Evolutionary conservation across 2,329 filamentous ascomycete genomes (phyloP).

Genomic region (Periconia digitata): DNA sequence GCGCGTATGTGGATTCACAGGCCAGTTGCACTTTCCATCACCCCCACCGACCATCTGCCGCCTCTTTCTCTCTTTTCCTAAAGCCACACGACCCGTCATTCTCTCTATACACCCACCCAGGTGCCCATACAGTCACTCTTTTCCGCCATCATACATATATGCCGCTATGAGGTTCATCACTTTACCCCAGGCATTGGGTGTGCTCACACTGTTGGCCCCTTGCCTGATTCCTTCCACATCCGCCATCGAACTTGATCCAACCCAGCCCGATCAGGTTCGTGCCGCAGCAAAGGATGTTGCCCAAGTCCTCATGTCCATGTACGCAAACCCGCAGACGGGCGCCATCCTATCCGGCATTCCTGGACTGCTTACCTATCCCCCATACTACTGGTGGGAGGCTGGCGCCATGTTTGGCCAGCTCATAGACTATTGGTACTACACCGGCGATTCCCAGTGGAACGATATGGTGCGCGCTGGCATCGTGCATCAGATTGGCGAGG

Average conservation of each 20-base stretch:
- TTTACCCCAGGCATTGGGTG: slow-evolving; percentile 6
- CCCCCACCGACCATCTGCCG: no score
- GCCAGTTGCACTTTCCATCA: no score
- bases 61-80: no score
- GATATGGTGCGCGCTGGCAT: slow-evolving; percentile 57
- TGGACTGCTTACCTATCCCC: slow-evolving; percentile 47
- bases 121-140: neutral
- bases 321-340: slow-evolving; percentile 51
- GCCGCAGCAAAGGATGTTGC: slow-evolving; percentile 46
- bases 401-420: slow-evolving; percentile 70
- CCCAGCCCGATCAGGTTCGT: slow-evolving; percentile 45
- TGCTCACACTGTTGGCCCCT: slow-evolving; percentile 11
- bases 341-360: slow-evolving; percentile 30
- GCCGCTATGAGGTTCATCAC: slow-evolving; percentile 17
- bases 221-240: slow-evolving; percentile 8
- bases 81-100: no score
- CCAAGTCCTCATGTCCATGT: slow-evolving; percentile 53
- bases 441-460: slow-evolving; percentile 72
- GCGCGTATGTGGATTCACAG: no score
- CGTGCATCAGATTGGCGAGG: slow-evolving; percentile 20
- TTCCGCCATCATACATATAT: slow-evolving; percentile 5
- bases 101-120: no score
- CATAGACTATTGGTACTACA: slow-evolving; percentile 83
- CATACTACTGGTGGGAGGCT: slow-evolving; percentile 69
- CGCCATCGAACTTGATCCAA: slow-evolving; percentile 20